Conservation (phyloP, 2,329 filamentous ascomycete genomes). For the Fusarium sp. region DNA sequence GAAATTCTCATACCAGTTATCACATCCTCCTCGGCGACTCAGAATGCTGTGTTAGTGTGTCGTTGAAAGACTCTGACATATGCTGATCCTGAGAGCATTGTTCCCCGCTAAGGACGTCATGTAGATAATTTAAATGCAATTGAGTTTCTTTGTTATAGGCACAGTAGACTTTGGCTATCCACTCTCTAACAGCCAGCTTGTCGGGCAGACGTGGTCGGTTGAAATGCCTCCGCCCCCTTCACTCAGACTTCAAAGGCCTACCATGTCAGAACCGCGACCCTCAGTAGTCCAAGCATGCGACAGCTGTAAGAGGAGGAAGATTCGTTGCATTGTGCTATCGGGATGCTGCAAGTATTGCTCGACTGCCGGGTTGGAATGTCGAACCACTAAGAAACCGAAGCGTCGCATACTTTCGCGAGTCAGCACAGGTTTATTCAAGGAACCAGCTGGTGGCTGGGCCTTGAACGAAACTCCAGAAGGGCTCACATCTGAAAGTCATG, state of each 20-base stretch:
- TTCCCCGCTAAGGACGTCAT: too few species aligned
- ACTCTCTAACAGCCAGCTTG: too few species aligned
- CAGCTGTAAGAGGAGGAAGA: neutral
- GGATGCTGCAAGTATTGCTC: neutral
- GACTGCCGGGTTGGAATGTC: neutral
- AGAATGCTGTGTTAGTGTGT: too few species aligned
- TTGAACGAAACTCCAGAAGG: neutral
- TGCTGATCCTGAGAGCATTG: too few species aligned
- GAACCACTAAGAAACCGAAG: neutral
- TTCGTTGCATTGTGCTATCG: neutral
- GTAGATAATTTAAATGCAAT: too few species aligned
- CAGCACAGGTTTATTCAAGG: neutral
- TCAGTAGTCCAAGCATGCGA: neutral
- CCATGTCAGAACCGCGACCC: neutral
- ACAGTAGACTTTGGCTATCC: too few species aligned
- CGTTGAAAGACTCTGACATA: too few species aligned
- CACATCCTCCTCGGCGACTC: too few species aligned
- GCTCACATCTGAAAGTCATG: neutral
- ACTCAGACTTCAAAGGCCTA: neutral
- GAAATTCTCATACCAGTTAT: too few species aligned
- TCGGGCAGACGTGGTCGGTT: neutral
- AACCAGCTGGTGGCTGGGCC: neutral
- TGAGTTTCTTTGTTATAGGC: too few species aligned
- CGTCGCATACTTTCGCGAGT: neutral
- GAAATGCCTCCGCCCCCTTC: neutral